Base-by-base conservation (phyloP, 1,284 basidiomycete species). In the Trametes versicolor region DNA sequence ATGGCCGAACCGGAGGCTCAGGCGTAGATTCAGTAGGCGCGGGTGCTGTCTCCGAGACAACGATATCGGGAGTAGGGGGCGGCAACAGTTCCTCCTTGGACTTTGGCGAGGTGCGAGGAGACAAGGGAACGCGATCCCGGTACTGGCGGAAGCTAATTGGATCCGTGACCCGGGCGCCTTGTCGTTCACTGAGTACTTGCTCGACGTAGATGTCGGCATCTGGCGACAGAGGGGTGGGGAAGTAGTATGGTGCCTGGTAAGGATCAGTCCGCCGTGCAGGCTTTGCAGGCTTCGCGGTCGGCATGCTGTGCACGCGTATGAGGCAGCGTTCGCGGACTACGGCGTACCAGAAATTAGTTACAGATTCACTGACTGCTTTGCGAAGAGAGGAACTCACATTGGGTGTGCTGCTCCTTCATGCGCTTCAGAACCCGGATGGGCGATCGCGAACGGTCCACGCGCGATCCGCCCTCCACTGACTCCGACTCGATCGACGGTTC, bases 171-270 rank as follows among this genome's bases (percentile, higher is more conserved):
- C 50, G 45, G 32, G 50, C 34, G n/a, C 48, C 62, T 27, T 56
- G 56, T 12, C 74, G 72, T 54, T 75, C 76, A 19, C 62, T 68
- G 27, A 74, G 73, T 3, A 77, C 72, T 27, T 73, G 71, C 17
- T 69, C 67, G 9, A 75, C 72, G 64, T 82, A 82, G 32, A 74
- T 76, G 8, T 62, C 65, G 2, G 80, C 76, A 41, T 76, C 75
- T 1, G 78, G 76, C 23, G 80, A 78, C 23, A 75, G 75, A 2
- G 87, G 86, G 6, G 80, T 75, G 21, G 86, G 83, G 66, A 85
- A 84, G 75, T 85, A 87, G 70, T 87, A 89, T 2, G 87, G 87
- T 4, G 86, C 86, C 62, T 85, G 82, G 66, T 89, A 89, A 0
- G 88, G 87, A 51, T 85, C 79, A 1, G 87, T 89, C 27, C 87